These are phyloP conservation scores for Blastomyces emzantsi DNA, from an alignment of 2,329 filamentous ascomycete genomes.

Conservation along the genomic window DNA sequence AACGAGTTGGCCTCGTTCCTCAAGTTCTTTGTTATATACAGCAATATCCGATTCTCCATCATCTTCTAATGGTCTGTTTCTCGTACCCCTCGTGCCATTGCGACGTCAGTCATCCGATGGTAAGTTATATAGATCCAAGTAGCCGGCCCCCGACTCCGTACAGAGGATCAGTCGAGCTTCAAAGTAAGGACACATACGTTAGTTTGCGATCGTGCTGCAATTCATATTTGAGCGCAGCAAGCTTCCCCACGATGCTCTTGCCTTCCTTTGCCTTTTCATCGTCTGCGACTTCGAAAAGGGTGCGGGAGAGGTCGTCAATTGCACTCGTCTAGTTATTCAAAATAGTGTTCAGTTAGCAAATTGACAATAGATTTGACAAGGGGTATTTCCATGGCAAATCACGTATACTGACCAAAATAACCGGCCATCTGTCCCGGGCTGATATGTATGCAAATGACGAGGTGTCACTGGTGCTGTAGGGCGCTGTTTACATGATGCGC, in stretches of 20 bases:
- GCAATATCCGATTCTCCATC: conserved; percentile 69
- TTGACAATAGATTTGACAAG: conserved; percentile 12
- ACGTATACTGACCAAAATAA: conserved; percentile 63
- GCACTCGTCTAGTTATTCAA: conserved; percentile 61
- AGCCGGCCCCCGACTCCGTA: too few species aligned
- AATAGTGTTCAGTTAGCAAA: conserved; percentile 10
- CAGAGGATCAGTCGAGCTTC: background rate
- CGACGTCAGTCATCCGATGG: background rate
- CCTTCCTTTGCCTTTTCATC: conserved; percentile 63
- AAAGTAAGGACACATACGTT: conserved; percentile 45
- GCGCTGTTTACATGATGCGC: conserved; percentile 44
- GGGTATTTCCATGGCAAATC: background rate
- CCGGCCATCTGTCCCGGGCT: conserved; percentile 79
- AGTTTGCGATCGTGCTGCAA: conserved; percentile 78
- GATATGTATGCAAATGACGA: conserved; percentile 82
- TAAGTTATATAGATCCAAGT: background rate
- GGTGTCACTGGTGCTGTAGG: conserved; percentile 69
- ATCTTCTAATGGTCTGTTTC: conserved; percentile 57
- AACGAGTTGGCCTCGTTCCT: conserved; percentile 59
- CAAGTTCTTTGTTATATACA: conserved; percentile 77
- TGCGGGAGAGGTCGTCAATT: conserved; percentile 87
- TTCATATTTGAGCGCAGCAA: conserved; percentile 86
- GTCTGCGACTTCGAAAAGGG: conserved; percentile 42
- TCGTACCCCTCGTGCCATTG: background rate
- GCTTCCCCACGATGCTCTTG: conserved; percentile 70